Base-by-base conservation (phyloP, 2,329 filamentous ascomycete species). In the Colletotrichum sansevieriae region DNA sequence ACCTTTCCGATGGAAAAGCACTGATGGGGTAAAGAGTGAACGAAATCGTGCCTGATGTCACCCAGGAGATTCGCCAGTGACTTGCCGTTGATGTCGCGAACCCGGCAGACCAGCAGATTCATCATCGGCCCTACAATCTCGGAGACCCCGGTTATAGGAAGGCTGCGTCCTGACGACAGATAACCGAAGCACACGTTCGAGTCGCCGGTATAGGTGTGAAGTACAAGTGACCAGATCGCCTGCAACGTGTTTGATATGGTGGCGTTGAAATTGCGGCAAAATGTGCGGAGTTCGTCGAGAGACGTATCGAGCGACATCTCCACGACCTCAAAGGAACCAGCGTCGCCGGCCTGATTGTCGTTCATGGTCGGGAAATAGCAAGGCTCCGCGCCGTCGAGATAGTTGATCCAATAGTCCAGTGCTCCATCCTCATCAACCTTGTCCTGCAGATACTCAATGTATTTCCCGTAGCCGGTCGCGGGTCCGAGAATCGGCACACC, bases 331-430 rank as follows among this genome's bases (percentile, higher is more conserved):
- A 55, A 63, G 3, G 65, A 68, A 2, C 58, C 63, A 0, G 10
- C 35, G 3, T 22, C 35, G 6, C 65, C 61, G 5, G 4, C 12
- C 3, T 22, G 15, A 9, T 65, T 65, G 54, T 68, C 65, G 22
- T 68, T 65, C 47, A 68, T 46, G 1, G n/a, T 22, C 2, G 73
- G 73, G 41, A 75, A 73, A 12, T 65, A 63, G 51, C 72, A 74
- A 2, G 73, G 71, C 55, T 73, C 73, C 0, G 70, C 51, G 0
- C 64, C 70, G 8, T 64, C 62, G 10, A 75, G 61, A 20, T 71
- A 72, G 2, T 66, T 46, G n/a, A 70, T 69, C 73, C 73, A 75
- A 61, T 72, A 75, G 10, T 70, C 60, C 7, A 73, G 62, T 2
- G 65, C 65, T 2, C 55, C 70, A 4, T 68, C 59, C 3, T 71